These are phyloP conservation scores for Penicillium nordicum DNA, from an alignment of 2,329 filamentous ascomycete species.

Conservation along the genomic window DNA sequence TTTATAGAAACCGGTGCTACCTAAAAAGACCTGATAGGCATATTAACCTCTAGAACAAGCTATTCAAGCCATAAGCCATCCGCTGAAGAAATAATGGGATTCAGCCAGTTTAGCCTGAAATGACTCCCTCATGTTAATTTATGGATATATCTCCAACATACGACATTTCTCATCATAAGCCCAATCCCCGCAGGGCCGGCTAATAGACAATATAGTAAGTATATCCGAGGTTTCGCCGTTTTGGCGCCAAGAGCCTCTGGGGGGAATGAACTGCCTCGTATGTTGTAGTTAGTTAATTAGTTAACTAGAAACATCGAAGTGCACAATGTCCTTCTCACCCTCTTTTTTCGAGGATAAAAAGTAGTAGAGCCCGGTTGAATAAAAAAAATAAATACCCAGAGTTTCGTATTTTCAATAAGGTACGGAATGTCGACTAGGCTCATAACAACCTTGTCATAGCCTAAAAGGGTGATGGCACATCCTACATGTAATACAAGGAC, in stretches of 20 bases:
- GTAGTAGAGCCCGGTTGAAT: background rate
- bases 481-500: background rate
- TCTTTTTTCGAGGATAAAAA: background rate
- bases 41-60: background rate
- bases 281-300: no score
- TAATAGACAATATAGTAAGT: background rate
- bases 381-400: background rate
- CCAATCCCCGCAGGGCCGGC: background rate
- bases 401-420: background rate
- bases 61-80: constrained; percentile 4
- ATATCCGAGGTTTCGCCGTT: no score
- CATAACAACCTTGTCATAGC: background rate
- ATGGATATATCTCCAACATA: background rate
- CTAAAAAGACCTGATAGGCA: background rate
- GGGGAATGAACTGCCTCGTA: background rate
- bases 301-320: background rate
- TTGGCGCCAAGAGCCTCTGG: background rate
- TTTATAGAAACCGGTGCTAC: background rate
- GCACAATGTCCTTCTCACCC: background rate
- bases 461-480: background rate
- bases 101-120: constrained; percentile 8
- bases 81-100: background rate
- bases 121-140: background rate
- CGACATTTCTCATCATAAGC: background rate
- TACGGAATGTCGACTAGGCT: background rate